Conservation (phyloP, 768 basidiomycete genomes). For the Russula ochroleuca region DNA sequence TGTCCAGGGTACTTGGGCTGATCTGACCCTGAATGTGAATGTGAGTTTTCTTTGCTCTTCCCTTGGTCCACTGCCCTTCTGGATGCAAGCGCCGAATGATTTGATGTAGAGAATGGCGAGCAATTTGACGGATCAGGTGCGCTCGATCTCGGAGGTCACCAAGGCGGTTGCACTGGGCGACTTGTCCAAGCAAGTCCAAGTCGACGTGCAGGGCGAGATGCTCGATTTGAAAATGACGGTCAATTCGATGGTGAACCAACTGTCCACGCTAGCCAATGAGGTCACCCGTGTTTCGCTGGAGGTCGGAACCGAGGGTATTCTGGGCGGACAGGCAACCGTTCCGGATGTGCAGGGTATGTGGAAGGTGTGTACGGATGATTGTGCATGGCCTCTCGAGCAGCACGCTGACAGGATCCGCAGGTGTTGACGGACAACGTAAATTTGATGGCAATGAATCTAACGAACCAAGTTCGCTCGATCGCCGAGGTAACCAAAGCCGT, state of each 20-base stretch:
- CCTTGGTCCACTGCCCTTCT: too few relatives aligned
- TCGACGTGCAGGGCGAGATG: constrained; percentile 94
- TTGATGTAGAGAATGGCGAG: too few relatives aligned
- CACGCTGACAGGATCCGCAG: constrained; percentile 29
- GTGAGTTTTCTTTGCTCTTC: constrained; percentile 45
- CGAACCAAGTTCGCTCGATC: constrained; percentile 88
- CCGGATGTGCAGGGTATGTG: constrained; percentile 94
- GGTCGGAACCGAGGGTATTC: constrained; percentile 87
- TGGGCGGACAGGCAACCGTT: constrained; percentile 89
- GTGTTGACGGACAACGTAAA: constrained; percentile 78
- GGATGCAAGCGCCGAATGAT: too few relatives aligned
- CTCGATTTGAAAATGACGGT: constrained; percentile 77
- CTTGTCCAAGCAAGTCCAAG: constrained; percentile 76
- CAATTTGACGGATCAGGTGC: constrained; percentile 49
- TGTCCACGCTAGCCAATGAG: constrained; percentile 70
- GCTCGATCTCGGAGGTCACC: constrained; percentile 85
- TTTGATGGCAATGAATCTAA: constrained; percentile 85
- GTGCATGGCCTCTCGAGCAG: background rate
- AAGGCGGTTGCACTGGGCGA: constrained; percentile 80
- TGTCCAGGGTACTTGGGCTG: constrained; percentile 88
- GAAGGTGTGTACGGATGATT: constrained; percentile 55
- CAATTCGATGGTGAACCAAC: constrained; percentile 71
- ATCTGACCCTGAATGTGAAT: constrained; percentile 83
- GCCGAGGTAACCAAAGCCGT: constrained; percentile 95
- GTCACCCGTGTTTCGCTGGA: constrained; percentile 92